Conservation (phyloP, 2,329 filamentous ascomycete species). For the Nemania sp. region DNA sequence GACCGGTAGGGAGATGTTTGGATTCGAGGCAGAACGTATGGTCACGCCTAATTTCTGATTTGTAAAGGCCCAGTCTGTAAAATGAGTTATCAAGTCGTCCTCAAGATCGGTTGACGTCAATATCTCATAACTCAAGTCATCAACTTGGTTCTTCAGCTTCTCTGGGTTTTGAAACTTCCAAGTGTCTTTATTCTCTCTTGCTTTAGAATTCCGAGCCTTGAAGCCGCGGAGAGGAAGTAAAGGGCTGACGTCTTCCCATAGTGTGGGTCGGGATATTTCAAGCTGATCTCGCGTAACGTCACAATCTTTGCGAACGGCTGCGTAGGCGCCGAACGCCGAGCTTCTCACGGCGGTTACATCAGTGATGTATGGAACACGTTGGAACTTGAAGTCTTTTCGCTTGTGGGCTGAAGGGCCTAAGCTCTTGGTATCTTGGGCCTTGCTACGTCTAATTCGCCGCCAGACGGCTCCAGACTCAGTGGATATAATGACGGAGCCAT, state of each 20-base stretch:
- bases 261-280: constrained; percentile 70
- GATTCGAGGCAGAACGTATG: constrained; percentile 69
- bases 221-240: constrained; percentile 77
- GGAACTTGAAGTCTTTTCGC: constrained; percentile 94
- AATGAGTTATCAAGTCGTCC: constrained; percentile 66
- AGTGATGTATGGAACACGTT: constrained; percentile 88
- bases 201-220: constrained; percentile 55
- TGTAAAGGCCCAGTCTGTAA: constrained; percentile 56
- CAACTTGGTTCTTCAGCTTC: constrained; percentile 65
- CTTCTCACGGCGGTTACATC: constrained; percentile 86
- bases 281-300: constrained; percentile 82
- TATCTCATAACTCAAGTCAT: constrained; percentile 63
- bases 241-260: constrained; percentile 80
- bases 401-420: constrained; percentile 63
- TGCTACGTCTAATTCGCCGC: constrained; percentile 85
- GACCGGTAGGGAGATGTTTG: constrained; percentile 79
- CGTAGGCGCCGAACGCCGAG: constrained; percentile 90
- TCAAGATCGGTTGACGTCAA: constrained; percentile 75
- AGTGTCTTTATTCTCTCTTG: constrained; percentile 55
- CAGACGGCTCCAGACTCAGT: constrained; percentile 94
- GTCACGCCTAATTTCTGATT: constrained; percentile 59
- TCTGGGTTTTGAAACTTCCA: constrained; percentile 57
- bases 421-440: constrained; percentile 74
- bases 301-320: constrained; percentile 85
- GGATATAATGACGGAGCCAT: constrained; percentile 94